Percentiles rank a stretch among this genome's conserved stretches.
phyloP scores from a whole-genome alignment of 495 filamentous ascomycete genomes.

The Cercophora samala region DNA sequence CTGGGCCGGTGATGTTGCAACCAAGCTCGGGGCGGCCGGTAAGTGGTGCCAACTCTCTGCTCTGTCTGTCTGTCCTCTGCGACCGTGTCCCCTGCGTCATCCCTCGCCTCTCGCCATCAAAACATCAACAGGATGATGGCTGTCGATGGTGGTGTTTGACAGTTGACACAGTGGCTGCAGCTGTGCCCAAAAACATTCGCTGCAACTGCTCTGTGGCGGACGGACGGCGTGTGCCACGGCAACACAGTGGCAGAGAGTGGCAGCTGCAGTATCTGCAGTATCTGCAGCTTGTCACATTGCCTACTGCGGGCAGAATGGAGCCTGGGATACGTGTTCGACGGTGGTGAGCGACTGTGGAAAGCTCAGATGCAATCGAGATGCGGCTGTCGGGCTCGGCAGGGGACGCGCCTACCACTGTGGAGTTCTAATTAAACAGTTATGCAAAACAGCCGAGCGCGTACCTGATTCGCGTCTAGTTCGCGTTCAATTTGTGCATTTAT shows the following conservation, averaged over 20 bases:
- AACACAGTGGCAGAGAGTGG: neutral
- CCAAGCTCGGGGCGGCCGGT: neutral
- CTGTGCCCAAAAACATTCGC: slow-evolving; percentile 21
- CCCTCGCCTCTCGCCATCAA: neutral
- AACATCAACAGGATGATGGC: neutral
- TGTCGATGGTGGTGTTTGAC: neutral
- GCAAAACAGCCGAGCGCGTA: slow-evolving; percentile 23
- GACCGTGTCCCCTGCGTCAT: slow-evolving; percentile 5
- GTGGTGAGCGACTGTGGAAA: slow-evolving; percentile 15
- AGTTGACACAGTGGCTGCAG: slow-evolving; percentile 7
- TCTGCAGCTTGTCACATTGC: slow-evolving; percentile 12
- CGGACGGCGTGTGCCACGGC: neutral
- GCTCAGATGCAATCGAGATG: neutral
- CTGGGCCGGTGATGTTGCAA: slow-evolving; percentile 6
- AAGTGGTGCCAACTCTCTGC: neutral
- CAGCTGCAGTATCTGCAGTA: neutral
- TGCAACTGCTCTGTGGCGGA: slow-evolving; percentile 13
- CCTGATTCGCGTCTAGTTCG: slow-evolving; percentile 28
- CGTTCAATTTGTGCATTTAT: slow-evolving; percentile 24
- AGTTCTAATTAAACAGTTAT: slow-evolving; percentile 29
- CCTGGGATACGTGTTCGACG: slow-evolving; percentile 24
- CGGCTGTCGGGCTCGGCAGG: slow-evolving; percentile 18
- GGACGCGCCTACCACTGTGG: slow-evolving; percentile 9
- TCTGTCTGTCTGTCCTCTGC: neutral
- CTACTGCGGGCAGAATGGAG: slow-evolving; percentile 5